Conservation (phyloP, 495 filamentous ascomycete species). For the Xylaria palmicola region DNA sequence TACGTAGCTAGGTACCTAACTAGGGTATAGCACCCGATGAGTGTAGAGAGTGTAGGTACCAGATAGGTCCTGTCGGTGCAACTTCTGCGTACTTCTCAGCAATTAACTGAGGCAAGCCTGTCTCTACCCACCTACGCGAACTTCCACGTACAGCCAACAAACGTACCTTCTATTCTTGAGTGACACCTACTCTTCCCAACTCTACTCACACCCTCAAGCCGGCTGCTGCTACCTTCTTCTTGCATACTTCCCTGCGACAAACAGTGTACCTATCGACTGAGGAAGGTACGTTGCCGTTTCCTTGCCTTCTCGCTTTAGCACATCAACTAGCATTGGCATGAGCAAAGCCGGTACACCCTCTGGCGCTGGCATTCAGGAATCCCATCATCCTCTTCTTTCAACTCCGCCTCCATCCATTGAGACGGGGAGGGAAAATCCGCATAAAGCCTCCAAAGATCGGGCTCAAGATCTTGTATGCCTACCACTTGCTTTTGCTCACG, state of each 20-base stretch:
- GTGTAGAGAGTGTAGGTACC: too few species aligned
- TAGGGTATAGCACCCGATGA: too few species aligned
- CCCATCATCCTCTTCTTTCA: not conserved
- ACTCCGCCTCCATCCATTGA: constrained; percentile 13
- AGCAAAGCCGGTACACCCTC: not conserved
- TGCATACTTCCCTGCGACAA: not conserved
- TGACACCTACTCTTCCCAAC: not conserved
- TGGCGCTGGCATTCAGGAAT: not conserved
- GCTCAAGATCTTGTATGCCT: constrained; percentile 31
- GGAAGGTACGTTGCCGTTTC: constrained; percentile 14
- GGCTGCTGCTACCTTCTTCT: not conserved
- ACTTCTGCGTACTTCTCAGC: too few species aligned
- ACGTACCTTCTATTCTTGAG: not conserved
- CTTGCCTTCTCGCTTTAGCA: not conserved
- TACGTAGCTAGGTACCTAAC: too few species aligned
- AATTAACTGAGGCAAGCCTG: not conserved
- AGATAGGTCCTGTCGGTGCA: too few species aligned
- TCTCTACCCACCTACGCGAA: not conserved
- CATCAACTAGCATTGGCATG: not conserved
- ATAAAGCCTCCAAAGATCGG: constrained; percentile 24
- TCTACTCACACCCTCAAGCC: not conserved
- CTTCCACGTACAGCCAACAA: too few species aligned
- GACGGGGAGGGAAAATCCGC: constrained; percentile 19
- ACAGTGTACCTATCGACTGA: not conserved
- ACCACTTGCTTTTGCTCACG: constrained; percentile 26